Percentiles rank a stretch among this genome's conserved stretches.
These are phyloP conservation scores for Akanthomyces lecanii DNA, from an alignment of 2,329 filamentous ascomycete genomes.

Conservation along the genomic window DNA sequence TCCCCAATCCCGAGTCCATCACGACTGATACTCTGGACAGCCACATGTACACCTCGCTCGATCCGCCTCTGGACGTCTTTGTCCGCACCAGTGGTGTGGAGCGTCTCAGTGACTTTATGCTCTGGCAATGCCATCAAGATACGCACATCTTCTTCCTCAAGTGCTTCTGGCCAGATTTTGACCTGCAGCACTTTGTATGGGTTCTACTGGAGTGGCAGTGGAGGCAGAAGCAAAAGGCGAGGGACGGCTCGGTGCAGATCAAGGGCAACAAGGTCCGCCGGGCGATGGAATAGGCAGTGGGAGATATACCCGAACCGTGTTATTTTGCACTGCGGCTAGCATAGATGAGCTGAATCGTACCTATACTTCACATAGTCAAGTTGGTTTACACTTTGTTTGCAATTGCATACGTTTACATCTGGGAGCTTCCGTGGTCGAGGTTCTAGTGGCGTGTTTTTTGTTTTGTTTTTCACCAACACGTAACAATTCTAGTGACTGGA, in stretches of 20 bases:
- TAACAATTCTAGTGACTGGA: background rate
- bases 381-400: background rate
- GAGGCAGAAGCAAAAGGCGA: slow-evolving; percentile 54
- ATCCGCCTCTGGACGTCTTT: slow-evolving; percentile 85
- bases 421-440: background rate
- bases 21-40: slow-evolving; percentile 74
- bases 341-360: slow-evolving; percentile 4
- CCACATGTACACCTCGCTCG: slow-evolving; percentile 82
- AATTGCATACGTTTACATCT: slow-evolving; percentile 6
- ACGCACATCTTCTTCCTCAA: slow-evolving; percentile 91
- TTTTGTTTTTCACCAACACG: background rate
- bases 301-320: slow-evolving; percentile 8
- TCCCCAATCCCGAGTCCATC: slow-evolving; percentile 78
- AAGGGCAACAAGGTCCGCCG: slow-evolving; percentile 25
- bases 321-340: background rate
- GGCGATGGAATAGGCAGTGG: slow-evolving; percentile 21
- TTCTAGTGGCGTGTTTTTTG: background rate
- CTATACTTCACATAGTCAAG: background rate
- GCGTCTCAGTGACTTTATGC: slow-evolving; percentile 93
- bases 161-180: slow-evolving; percentile 93
- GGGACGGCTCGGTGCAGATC: slow-evolving; percentile 35
- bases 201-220: slow-evolving; percentile 88
- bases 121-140: slow-evolving; percentile 94
- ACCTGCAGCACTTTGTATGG: slow-evolving; percentile 87
- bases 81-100: slow-evolving; percentile 91